Conservation (phyloP, 257 asterid genomes). For the Pogostemon cablin region DNA sequence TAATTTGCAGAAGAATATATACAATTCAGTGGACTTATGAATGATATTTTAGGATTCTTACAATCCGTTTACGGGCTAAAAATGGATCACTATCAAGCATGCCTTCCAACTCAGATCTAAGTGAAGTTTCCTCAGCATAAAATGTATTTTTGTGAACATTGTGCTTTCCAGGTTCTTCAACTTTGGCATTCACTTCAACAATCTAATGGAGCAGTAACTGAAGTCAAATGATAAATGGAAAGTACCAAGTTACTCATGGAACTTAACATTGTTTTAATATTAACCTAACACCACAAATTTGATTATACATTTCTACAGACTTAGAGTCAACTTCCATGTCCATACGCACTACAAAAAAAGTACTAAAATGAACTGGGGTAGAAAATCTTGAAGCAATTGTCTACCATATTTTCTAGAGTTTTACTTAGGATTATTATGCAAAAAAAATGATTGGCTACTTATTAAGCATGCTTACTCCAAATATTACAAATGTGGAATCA, state of each 20-base stretch:
- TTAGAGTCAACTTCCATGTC: constrained; percentile 91
- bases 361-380: constrained; percentile 98
- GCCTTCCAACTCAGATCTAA: constrained; percentile 78
- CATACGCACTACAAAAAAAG: constrained; percentile 94
- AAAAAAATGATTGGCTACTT: no score
- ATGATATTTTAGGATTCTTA: constrained; percentile 39
- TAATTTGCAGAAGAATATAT: no score
- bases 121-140: constrained; percentile 85
- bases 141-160: constrained; percentile 88
- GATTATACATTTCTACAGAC: constrained; percentile 87
- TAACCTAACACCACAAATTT: constrained; percentile 44
- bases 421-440: no score
- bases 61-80: constrained; percentile 94
- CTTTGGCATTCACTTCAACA: constrained; percentile 83
- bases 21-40: no score
- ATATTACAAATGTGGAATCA: no score
- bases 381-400: constrained; percentile 88
- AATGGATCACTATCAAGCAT: constrained; percentile 82
- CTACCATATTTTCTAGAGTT: constrained; percentile 68
- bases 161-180: constrained; percentile 83
- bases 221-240: constrained; percentile 6
- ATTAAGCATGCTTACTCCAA: no score
- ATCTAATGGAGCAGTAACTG: constrained; percentile 46
- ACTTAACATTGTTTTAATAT: background rate
- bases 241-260: background rate